A percentile compares a stretch with the other conserved stretches of the same genome.
These are phyloP conservation scores for Ceratonia siliqua DNA, from an alignment of 306 rosid species.

Conservation along the genomic window DNA sequence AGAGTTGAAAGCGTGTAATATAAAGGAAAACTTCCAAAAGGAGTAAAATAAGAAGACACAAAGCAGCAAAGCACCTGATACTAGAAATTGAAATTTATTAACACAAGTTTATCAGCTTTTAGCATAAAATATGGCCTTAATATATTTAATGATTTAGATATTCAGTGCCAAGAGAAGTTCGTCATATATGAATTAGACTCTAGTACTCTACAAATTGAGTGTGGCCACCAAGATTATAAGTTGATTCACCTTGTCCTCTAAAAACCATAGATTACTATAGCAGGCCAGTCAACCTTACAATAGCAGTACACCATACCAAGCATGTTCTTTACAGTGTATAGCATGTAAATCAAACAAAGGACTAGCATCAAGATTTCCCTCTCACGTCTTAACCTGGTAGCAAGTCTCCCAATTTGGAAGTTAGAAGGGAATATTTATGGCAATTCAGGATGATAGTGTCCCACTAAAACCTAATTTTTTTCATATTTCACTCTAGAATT, in stretches of 20 bases:
- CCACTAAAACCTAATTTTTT: slow-evolving; percentile 11
- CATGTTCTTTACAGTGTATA: slow-evolving; percentile 8
- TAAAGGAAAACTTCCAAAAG: slow-evolving; percentile 25
- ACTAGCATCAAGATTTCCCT: background rate
- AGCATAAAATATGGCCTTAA: background rate
- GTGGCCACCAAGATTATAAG: slow-evolving; percentile 10
- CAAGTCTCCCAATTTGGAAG: slow-evolving; percentile 2
- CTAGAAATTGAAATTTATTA: slow-evolving; percentile 10
- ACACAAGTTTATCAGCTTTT: slow-evolving; percentile 5
- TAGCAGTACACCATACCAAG: background rate
- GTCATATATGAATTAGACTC: background rate
- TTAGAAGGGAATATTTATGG: background rate
- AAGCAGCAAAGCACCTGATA: slow-evolving; percentile 7
- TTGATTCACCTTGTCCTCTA: slow-evolving; percentile 6
- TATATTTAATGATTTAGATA: slow-evolving; percentile 1
- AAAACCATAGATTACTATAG: slow-evolving; percentile 4
- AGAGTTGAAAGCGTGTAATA: slow-evolving; percentile 6
- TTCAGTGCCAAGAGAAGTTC: background rate
- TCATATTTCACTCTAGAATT: slow-evolving; percentile 19
- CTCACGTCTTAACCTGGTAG: slow-evolving; percentile 7
- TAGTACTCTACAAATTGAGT: background rate
- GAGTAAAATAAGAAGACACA: slow-evolving; percentile 5
- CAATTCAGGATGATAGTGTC: slow-evolving; percentile 6
- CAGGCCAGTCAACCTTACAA: background rate
- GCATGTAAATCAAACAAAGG: slow-evolving; percentile 11